Evolutionary conservation across 805 yeast genomes (phyloP).

Genomic region (Wickerhamomyces hampshirensis): DNA sequence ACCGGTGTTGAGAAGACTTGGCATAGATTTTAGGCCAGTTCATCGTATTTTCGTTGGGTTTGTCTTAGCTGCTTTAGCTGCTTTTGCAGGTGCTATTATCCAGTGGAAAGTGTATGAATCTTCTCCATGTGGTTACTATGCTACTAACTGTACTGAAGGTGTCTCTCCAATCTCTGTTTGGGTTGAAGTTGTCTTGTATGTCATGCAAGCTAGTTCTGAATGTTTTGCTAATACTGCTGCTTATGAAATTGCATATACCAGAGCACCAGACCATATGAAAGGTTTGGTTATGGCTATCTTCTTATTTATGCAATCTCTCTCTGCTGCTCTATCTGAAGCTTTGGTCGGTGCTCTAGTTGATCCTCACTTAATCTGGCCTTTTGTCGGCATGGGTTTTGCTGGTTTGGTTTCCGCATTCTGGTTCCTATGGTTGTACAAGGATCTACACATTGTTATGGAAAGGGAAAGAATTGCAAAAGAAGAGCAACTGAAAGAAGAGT

Average conservation of each 20-base stretch:
- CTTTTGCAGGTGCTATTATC: slow-evolving; percentile 44
- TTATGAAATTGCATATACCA: slow-evolving; percentile 77
- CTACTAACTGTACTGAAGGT: slow-evolving; percentile 44
- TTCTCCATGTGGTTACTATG: slow-evolving; percentile 70
- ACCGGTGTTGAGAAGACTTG: slow-evolving; percentile 43
- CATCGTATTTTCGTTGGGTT: slow-evolving; percentile 70
- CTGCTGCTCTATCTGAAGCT: slow-evolving; percentile 74
- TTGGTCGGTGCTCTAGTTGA: slow-evolving; percentile 60
- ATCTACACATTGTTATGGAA: slow-evolving; percentile 20
- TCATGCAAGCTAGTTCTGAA: slow-evolving; percentile 69
- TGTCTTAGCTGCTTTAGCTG: slow-evolving; percentile 46
- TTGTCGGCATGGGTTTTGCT: slow-evolving; percentile 55
- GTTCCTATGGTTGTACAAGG: slow-evolving; percentile 37
- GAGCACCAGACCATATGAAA: slow-evolving; percentile 61
- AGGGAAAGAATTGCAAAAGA: slow-evolving; percentile 17
- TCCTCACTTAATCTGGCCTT: slow-evolving; percentile 70
- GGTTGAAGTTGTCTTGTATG: slow-evolving; percentile 60
- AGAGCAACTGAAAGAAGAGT: slow-evolving; percentile 11
- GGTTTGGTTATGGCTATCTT: slow-evolving; percentile 45
- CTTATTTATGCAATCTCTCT: slow-evolving; percentile 69
- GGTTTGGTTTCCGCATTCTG: slow-evolving; percentile 53
- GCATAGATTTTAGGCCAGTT: slow-evolving; percentile 60
- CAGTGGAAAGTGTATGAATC: slow-evolving; percentile 65
- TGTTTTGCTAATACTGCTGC: slow-evolving; percentile 80
- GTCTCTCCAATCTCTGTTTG: slow-evolving; percentile 53